Conservation (phyloP, 306 rosid genomes). For the Cyamopsis tetragonoloba region DNA sequence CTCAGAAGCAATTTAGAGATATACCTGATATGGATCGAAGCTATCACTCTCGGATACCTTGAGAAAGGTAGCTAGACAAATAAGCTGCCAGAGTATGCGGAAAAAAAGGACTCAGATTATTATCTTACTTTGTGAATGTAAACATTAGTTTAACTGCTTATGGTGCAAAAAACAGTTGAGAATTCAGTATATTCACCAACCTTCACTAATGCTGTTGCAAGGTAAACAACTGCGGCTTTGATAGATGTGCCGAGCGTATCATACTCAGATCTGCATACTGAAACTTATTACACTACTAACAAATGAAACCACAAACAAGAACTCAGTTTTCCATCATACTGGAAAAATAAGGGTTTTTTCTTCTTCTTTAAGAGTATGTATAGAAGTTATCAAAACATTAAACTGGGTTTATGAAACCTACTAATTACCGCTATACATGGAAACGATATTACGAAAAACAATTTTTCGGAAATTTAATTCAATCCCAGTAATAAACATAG, state of each 20-base stretch:
- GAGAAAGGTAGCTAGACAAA: slow-evolving; percentile 94
- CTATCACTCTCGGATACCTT: slow-evolving; percentile 91
- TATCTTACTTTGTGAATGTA: neutral
- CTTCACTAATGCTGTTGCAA: slow-evolving; percentile 91
- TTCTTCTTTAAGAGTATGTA: neutral
- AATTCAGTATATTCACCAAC: slow-evolving; percentile 36
- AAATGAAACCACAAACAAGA: neutral
- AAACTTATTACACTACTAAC: slow-evolving; percentile 1
- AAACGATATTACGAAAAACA: neutral
- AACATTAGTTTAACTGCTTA: too few species aligned
- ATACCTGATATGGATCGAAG: slow-evolving; percentile 97
- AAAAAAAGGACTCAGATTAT: neutral
- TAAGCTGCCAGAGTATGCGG: slow-evolving; percentile 58
- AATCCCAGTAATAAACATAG: neutral
- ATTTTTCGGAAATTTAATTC: neutral
- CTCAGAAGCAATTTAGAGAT: neutral
- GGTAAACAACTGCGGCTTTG: slow-evolving; percentile 88
- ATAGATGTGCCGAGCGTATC: slow-evolving; percentile 95
- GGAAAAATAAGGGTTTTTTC: neutral
- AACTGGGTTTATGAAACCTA: neutral
- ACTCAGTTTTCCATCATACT: neutral
- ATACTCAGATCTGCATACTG: slow-evolving; percentile 80
- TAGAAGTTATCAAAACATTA: neutral
- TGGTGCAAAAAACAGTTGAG: neutral
- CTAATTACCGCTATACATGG: neutral